Percentiles rank a stretch among this genome's conserved stretches.
Conservation (phyloP, 306 rosid species). For the Comarum palustre region DNA sequence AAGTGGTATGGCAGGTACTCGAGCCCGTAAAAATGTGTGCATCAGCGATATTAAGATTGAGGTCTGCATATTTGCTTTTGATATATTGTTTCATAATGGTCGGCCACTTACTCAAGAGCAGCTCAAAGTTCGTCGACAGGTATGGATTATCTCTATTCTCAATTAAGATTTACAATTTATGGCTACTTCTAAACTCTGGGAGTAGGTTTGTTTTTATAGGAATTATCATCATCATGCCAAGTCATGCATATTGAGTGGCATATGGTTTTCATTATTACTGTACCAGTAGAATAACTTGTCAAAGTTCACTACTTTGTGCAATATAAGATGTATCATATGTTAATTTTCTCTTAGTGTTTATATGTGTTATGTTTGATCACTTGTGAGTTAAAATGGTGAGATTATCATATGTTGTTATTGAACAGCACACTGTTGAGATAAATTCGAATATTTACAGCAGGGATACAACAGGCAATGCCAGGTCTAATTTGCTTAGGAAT, state of each 20-base stretch:
- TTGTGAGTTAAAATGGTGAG: neutral
- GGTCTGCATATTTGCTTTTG: constrained; percentile 88
- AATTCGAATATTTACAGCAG: neutral
- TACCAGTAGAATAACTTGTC: neutral
- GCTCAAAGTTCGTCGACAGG: constrained; percentile 85
- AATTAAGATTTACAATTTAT: neutral
- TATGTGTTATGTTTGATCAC: neutral
- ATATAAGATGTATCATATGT: neutral
- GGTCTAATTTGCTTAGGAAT: neutral
- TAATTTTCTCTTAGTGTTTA: neutral
- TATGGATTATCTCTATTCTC: constrained; percentile 28
- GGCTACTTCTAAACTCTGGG: neutral
- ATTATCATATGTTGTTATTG: neutral
- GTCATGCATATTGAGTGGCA: neutral
- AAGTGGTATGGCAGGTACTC: constrained; percentile 66
- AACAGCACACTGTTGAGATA: neutral
- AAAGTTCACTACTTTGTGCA: neutral
- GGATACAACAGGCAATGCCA: neutral
- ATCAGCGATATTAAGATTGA: constrained; percentile 64
- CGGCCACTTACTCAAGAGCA: constrained; percentile 69
- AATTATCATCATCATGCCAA: neutral
- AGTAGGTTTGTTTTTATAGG: neutral
- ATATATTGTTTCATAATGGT: constrained; percentile 76
- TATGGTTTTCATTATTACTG: neutral
- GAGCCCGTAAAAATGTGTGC: constrained; percentile 84